A percentile compares a stretch with the other conserved stretches of the same genome.
Evolutionary conservation across 208 protist species (phyloP).

Genomic region (Crithidia fasciculata): DNA sequence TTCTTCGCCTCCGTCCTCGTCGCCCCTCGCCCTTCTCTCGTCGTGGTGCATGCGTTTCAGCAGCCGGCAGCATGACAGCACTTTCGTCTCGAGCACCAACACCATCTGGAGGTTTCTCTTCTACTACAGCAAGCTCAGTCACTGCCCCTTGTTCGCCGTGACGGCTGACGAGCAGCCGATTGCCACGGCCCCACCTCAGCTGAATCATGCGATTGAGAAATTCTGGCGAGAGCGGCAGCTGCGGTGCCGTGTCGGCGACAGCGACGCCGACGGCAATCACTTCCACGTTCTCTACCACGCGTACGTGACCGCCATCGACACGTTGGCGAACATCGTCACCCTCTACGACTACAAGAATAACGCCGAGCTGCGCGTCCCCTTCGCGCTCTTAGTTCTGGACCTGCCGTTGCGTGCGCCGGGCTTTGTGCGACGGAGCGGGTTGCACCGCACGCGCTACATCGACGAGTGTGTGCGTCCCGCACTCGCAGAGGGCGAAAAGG

Average conservation of each 20-base stretch:
- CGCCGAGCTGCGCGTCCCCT: slow-evolving; percentile 54
- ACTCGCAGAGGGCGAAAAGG: neutral
- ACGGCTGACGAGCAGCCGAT: slow-evolving; percentile 72
- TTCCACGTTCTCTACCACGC: slow-evolving; percentile 52
- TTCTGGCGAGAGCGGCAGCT: slow-evolving; percentile 65
- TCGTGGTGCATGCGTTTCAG: slow-evolving; percentile 41
- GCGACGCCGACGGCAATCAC: neutral
- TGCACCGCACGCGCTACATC: slow-evolving; percentile 44
- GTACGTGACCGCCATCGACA: slow-evolving; percentile 64
- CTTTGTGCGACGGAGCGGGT: slow-evolving; percentile 73
- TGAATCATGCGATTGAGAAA: slow-evolving; percentile 53
- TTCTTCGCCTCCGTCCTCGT: slow-evolving; percentile 5
- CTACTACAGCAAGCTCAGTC: slow-evolving; percentile 71
- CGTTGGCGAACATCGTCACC: slow-evolving; percentile 37
- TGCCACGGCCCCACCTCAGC: slow-evolving; percentile 48
- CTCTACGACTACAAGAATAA: slow-evolving; percentile 79
- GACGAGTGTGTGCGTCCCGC: slow-evolving; percentile 39
- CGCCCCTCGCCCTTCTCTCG: slow-evolving; percentile 9
- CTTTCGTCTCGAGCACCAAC: slow-evolving; percentile 83
- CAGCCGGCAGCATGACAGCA: slow-evolving; percentile 76
- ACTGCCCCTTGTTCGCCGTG: slow-evolving; percentile 57
- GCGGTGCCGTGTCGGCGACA: slow-evolving; percentile 3
- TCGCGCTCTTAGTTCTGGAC: slow-evolving; percentile 74
- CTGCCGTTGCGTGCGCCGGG: slow-evolving; percentile 70
- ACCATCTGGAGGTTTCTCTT: slow-evolving; percentile 78